A percentile compares a stretch with the other conserved stretches of the same genome.
Conservation (phyloP, 345 rosid species). For the Sonneratia caseolaris region DNA sequence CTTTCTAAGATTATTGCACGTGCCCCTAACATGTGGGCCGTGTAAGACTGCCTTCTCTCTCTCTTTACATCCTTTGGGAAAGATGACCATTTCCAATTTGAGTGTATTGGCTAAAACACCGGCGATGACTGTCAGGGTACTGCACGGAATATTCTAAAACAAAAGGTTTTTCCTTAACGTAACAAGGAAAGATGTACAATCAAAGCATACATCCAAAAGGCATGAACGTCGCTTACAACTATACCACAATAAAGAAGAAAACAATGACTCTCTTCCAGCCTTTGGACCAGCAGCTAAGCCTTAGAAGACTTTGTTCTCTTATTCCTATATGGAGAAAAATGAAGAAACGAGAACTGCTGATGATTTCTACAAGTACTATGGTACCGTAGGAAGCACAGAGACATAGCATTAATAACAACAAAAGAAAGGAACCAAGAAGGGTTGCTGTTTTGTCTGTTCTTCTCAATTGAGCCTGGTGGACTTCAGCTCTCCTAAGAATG, state of each 20-base stretch:
- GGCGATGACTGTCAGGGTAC: background rate
- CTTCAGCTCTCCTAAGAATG: background rate
- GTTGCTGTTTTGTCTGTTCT: background rate
- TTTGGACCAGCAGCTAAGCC: background rate
- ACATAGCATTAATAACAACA: conserved; percentile 3
- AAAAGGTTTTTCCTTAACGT: background rate
- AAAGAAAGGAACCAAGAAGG: background rate
- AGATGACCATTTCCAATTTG: too few species aligned
- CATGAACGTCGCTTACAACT: background rate
- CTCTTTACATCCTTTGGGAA: too few species aligned
- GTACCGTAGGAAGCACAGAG: background rate
- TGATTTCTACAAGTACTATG: background rate
- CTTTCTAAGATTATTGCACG: background rate
- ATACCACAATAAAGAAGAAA: background rate
- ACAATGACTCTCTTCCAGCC: background rate
- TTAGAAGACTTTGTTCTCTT: background rate
- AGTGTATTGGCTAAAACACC: background rate
- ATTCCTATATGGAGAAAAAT: background rate
- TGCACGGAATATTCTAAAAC: background rate
- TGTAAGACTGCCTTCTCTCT: too few species aligned
- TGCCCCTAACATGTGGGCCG: too few species aligned
- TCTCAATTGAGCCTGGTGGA: background rate
- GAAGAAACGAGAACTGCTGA: background rate
- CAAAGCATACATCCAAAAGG: background rate
- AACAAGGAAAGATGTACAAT: conserved; percentile 1